phyloP scores from a whole-genome alignment of 202 grass and related monocot species.

The Panicum virgatum region DNA sequence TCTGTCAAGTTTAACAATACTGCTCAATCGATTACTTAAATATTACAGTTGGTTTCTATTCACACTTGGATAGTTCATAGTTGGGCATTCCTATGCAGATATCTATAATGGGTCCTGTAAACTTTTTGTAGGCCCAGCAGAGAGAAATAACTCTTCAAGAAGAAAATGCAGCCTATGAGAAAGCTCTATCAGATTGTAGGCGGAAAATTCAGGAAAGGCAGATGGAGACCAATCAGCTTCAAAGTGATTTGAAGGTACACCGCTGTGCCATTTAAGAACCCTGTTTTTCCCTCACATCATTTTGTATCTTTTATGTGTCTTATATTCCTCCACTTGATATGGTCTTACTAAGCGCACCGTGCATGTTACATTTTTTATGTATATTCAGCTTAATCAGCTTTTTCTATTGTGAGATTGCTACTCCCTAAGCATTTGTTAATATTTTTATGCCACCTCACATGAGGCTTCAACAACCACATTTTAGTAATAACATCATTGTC shows the following conservation, averaged over 20 bases:
- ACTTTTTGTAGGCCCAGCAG: constrained; percentile 64
- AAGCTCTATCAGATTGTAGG: constrained; percentile 74
- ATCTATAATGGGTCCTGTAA: constrained; percentile 11
- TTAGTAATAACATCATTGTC: too few relatives aligned
- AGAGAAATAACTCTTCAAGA: constrained; percentile 68
- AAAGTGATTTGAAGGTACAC: constrained; percentile 70
- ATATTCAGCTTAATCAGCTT: background rate
- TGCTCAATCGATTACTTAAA: background rate
- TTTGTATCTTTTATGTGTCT: background rate
- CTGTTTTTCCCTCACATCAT: background rate
- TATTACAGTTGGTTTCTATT: background rate
- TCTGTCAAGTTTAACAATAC: background rate
- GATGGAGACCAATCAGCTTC: constrained; percentile 56
- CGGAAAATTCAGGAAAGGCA: constrained; percentile 80
- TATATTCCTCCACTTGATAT: background rate
- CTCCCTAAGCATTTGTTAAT: background rate
- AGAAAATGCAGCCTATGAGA: constrained; percentile 92
- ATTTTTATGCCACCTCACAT: too few relatives aligned
- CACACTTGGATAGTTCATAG: background rate
- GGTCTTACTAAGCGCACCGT: background rate
- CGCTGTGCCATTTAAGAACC: background rate
- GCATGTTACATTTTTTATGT: background rate
- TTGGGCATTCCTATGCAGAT: background rate
- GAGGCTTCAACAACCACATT: too few relatives aligned
- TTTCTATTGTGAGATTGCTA: constrained; percentile 12